A percentile compares a stretch with the other conserved stretches of the same genome.
Conservation (phyloP, 495 filamentous ascomycete genomes). For the Neurospora tetraspora region DNA sequence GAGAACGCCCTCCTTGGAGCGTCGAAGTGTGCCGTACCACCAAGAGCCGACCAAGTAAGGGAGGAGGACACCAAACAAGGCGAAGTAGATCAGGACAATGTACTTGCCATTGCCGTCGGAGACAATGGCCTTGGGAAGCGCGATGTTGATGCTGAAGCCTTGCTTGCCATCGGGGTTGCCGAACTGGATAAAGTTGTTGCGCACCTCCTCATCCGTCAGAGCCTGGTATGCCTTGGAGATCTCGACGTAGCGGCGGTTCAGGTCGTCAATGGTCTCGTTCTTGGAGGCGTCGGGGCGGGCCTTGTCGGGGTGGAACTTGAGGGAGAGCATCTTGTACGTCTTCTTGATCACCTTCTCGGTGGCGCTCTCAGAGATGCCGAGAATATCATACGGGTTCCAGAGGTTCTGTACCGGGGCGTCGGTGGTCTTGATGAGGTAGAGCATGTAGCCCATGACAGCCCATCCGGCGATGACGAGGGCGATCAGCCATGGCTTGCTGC, state of each 20-base stretch:
- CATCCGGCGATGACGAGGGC: slow-evolving; percentile 68
- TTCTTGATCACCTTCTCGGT: slow-evolving; percentile 84
- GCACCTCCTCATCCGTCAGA: slow-evolving; percentile 89
- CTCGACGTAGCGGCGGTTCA: slow-evolving; percentile 87
- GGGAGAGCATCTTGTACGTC: slow-evolving; percentile 74
- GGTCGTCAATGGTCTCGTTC: slow-evolving; percentile 77
- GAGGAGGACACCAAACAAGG: slow-evolving; percentile 75
- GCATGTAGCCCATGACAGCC: slow-evolving; percentile 80
- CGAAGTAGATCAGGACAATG: slow-evolving; percentile 79
- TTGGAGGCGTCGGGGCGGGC: slow-evolving; percentile 65
- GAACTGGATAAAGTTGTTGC: slow-evolving; percentile 92
- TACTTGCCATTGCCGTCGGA: slow-evolving; percentile 93
- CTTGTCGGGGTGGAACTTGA: slow-evolving; percentile 91
- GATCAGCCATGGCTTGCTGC: slow-evolving; percentile 72
- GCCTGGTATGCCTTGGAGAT: slow-evolving; percentile 96
- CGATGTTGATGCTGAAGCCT: slow-evolving; percentile 95
- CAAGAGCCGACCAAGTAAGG: slow-evolving; percentile 92
- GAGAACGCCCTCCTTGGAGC: slow-evolving; percentile 85
- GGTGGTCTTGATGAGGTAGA: slow-evolving; percentile 78
- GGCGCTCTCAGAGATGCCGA: slow-evolving; percentile 75
- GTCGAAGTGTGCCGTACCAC: slow-evolving; percentile 94
- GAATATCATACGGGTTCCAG: slow-evolving; percentile 93
- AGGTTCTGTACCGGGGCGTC: slow-evolving; percentile 63
- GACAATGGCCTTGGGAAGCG: slow-evolving; percentile 85
- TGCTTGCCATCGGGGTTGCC: slow-evolving; percentile 97